phyloP scores from a whole-genome alignment of 1,284 basidiomycete genomes.

The Moesziomyces globuligerus region DNA sequence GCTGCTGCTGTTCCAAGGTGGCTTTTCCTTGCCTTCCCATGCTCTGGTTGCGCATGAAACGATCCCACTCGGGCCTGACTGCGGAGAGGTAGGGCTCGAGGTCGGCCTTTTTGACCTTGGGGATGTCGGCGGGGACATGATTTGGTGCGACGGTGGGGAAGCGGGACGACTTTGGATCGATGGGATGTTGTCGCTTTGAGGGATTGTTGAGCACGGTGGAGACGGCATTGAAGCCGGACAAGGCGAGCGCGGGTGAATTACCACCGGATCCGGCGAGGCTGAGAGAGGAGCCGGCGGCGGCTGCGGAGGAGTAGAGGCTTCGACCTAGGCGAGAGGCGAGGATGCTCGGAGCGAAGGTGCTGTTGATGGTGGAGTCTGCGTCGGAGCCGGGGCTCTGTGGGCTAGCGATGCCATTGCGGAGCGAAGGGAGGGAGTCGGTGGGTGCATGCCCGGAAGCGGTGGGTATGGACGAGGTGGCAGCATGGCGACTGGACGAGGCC shows the following conservation, averaged over 20 bases:
- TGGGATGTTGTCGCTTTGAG: conserved; percentile 55
- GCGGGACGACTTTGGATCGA: conserved; percentile 61
- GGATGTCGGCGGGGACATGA: conserved; percentile 54
- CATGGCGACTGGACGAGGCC: conserved; percentile 15
- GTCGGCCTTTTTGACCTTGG: conserved; percentile 50
- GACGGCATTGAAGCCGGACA: conserved; percentile 57
- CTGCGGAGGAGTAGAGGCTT: conserved; percentile 29
- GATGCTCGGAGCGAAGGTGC: conserved; percentile 34
- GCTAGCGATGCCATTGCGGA: conserved; percentile 35
- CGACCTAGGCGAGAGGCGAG: conserved; percentile 36
- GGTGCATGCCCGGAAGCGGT: conserved; percentile 1
- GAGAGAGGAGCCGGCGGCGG: conserved; percentile 22
- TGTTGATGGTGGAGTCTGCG: conserved; percentile 41
- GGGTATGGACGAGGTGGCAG: conserved; percentile 1
- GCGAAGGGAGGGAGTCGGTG: neutral
- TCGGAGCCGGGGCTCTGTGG: conserved; percentile 41
- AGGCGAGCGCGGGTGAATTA: conserved; percentile 30
- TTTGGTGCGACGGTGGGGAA: conserved; percentile 56
- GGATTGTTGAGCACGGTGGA: conserved; percentile 66
- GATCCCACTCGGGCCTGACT: conserved; percentile 60
- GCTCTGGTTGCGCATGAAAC: conserved; percentile 62
- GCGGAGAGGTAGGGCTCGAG: conserved; percentile 58
- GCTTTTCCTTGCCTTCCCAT: conserved; percentile 48
- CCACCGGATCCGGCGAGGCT: conserved; percentile 37
- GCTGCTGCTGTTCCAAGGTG: conserved; percentile 25